Evolutionary conservation across 495 filamentous ascomycete genomes (phyloP), one percentile per base, ranked within the genome.

Genomic region (Penicillium cataractarum): DNA sequence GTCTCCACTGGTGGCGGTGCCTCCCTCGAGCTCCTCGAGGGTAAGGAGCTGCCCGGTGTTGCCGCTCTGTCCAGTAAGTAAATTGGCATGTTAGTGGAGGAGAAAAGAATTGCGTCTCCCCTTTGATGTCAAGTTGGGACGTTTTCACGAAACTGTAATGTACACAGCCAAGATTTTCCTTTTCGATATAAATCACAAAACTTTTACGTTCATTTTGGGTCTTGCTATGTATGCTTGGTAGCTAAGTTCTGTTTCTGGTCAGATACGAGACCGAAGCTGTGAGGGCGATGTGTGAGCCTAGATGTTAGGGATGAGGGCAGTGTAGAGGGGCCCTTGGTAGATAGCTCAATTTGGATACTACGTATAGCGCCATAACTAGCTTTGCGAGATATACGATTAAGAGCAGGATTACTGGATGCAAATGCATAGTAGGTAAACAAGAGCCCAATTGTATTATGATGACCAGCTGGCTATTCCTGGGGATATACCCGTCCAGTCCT

Each of bases 1-100:
- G 96, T 99, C 59, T 96, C 92, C 39, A 99, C 95, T 32, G 95
- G 95, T 65, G 95, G 95, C 70, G 95, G 95, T 76, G 95, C 95
- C 64, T 95, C 90, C 61, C 84, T 99, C 60, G 96, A 98, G 83
- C 82, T 99, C 64, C 83, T 99, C 58, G 95, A 99, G 84, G 95
- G 96, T 76, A 98, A 98, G 85, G 95, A 91, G 49, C 81, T 99
- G 65, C 96, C 96, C 48, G 95, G 96, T 82, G 93, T 99, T 59
- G 80, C 85, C 68, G 93, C 94, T 72, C 87, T 99, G 81, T 97
- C 92, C 80, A 92, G 90, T 91, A 92, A 90, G 89, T 88, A 81
- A 77, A 75, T 60, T n/a, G 60, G 63, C 46, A 70, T 33, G 66
- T 60, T 13, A 26, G 33, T 6, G 33, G 19, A 24, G 46, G 15